Percentiles rank a stretch among this genome's conserved stretches.
Conservation (phyloP, 179 eudicot genomes). For the Silene noctiflora region DNA sequence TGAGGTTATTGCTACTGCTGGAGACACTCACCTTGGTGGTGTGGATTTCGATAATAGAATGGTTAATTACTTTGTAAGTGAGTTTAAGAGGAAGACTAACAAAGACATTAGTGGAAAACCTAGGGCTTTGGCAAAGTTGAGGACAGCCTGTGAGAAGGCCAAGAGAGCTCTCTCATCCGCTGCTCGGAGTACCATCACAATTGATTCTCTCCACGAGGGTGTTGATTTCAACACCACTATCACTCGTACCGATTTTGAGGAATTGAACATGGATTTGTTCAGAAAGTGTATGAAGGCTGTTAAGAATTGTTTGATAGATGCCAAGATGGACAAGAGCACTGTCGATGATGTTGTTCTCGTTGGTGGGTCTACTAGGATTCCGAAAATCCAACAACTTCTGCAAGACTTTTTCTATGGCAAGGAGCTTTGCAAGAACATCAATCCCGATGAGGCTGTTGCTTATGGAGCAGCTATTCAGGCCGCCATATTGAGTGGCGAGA, state of each 20-base stretch:
- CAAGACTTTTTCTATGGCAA: conserved; percentile 53
- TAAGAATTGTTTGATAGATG: conserved; percentile 53
- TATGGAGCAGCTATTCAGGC: conserved; percentile 41
- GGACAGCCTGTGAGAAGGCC: conserved; percentile 51
- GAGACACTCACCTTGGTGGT: conserved; percentile 47
- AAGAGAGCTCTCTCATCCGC: conserved; percentile 49
- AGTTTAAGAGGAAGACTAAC: conserved; percentile 50
- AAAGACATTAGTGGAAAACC: conserved; percentile 49
- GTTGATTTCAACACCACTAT: conserved; percentile 43
- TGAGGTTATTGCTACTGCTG: conserved; percentile 36
- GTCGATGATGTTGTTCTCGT: conserved; percentile 52
- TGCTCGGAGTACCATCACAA: conserved; percentile 42
- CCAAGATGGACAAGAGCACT: conserved; percentile 49
- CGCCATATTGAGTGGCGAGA: conserved; percentile 36
- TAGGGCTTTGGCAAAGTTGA: conserved; percentile 43
- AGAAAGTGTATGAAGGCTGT: conserved; percentile 54
- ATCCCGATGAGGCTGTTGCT: conserved; percentile 42
- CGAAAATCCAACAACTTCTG: conserved; percentile 46
- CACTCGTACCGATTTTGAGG: conserved; percentile 50
- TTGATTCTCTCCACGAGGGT: conserved; percentile 47
- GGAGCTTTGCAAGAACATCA: conserved; percentile 53
- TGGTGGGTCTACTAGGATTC: conserved; percentile 55
- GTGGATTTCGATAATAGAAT: conserved; percentile 51
- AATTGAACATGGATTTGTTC: conserved; percentile 53
- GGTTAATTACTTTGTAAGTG: conserved; percentile 54